Evolutionary conservation across 2,329 filamentous ascomycete genomes (phyloP).

Genomic region (Herpomyces periplanetae): DNA sequence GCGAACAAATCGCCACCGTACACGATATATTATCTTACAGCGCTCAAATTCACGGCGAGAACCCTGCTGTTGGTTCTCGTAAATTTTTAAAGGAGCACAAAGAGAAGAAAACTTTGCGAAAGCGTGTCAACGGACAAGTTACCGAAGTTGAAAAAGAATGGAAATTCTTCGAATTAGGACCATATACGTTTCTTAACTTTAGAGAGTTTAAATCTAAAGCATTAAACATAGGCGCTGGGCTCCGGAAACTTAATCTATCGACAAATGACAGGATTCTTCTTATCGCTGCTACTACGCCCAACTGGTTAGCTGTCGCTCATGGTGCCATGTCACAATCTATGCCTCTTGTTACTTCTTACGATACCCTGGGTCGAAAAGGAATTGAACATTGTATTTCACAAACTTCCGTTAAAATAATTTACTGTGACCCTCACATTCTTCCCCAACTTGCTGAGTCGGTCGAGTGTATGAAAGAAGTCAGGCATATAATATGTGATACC

Average conservation of each 20-base stretch:
- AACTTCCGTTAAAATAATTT: conserved; percentile 43
- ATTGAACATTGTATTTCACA: conserved; percentile 53
- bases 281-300: conserved; percentile 40
- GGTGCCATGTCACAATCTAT: conserved; percentile 45
- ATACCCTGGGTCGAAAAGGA: conserved; percentile 50
- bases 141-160: conserved; percentile 57
- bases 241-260: conserved; percentile 30
- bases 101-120: conserved; percentile 63
- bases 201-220: conserved; percentile 32
- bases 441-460: no score
- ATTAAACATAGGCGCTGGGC: conserved; percentile 25
- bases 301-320: conserved; percentile 55
- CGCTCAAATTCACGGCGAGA: conserved; percentile 18
- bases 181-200: conserved; percentile 37
- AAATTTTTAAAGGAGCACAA: conserved; percentile 34
- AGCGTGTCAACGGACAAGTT: conserved; percentile 42
- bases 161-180: conserved; percentile 50
- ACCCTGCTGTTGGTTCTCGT: conserved; percentile 20
- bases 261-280: conserved; percentile 30
- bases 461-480: no score
- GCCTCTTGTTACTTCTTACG: conserved; percentile 72
- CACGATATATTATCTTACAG: conserved; percentile 37
- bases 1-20: conserved; percentile 28
- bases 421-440: conserved; percentile 41
- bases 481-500: no score